A percentile compares a stretch with the other conserved stretches of the same genome.
Conservation (phyloP, 108 stramenopile genomes). For the Seminavis robusta region DNA sequence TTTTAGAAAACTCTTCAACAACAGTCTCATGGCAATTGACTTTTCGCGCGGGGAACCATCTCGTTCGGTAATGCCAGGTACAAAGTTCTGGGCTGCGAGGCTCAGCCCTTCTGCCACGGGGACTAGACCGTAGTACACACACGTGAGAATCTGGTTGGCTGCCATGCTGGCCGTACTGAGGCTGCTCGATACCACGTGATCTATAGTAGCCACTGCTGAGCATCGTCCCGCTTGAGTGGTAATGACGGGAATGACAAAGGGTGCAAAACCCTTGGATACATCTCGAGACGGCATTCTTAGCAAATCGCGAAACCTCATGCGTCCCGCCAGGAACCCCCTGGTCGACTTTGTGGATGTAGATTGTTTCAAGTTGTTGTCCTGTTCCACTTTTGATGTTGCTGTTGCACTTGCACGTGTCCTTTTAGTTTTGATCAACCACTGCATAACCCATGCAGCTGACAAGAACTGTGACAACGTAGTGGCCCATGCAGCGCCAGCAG, state of each 20-base stretch:
- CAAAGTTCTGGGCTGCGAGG: conserved; percentile 70
- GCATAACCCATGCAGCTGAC: conserved; percentile 47
- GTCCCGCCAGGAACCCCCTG: too few species aligned
- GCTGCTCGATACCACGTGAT: conserved; percentile 58
- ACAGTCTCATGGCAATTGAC: conserved; percentile 40
- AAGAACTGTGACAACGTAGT: conserved; percentile 64
- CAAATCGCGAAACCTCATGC: too few species aligned
- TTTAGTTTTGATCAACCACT: too few species aligned
- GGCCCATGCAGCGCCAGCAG: conserved; percentile 77
- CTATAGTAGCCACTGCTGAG: conserved; percentile 68
- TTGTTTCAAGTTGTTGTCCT: too few species aligned
- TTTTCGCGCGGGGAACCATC: conserved; percentile 20
- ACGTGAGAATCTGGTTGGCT: conserved; percentile 62
- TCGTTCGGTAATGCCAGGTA: conserved; percentile 50
- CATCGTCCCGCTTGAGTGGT: conserved; percentile 64
- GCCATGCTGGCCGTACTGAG: conserved; percentile 69
- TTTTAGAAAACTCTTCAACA: conserved; percentile 53
- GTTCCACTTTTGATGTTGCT: too few species aligned
- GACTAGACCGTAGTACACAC: conserved; percentile 60
- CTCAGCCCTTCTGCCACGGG: conserved; percentile 66
- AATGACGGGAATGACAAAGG: conserved; percentile 69
- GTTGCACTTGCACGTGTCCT: too few species aligned
- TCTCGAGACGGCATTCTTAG: conserved; percentile 24
- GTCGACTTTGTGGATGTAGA: too few species aligned
- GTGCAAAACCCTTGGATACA: conserved; percentile 36